Conservation (phyloP, 1,139 yeast genomes). For the Torulaspora globosa region DNA sequence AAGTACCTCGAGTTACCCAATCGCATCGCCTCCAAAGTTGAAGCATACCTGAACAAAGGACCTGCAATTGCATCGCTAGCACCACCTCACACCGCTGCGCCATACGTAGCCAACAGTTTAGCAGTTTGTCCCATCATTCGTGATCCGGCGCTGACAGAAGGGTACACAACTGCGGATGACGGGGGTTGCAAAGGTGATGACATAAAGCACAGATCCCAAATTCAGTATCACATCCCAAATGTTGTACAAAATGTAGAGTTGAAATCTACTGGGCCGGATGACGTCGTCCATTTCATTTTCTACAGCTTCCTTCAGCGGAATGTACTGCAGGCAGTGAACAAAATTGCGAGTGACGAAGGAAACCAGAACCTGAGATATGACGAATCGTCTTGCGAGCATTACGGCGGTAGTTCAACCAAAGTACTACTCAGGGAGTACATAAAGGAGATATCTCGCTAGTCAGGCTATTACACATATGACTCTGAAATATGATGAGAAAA, state of each 20-base stretch:
- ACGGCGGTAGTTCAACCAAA: constrained; percentile 53
- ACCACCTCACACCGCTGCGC: constrained; percentile 18
- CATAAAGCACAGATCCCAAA: constrained; percentile 65
- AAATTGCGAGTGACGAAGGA: constrained; percentile 26
- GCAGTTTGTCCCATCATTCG: constrained; percentile 32
- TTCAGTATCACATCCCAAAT: constrained; percentile 63
- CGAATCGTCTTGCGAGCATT: constrained; percentile 37
- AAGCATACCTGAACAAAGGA: constrained; percentile 32
- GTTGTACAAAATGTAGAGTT: constrained; percentile 52
- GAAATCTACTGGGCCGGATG: constrained; percentile 27
- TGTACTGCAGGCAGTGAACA: constrained; percentile 53
- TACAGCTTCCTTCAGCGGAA: constrained; percentile 70
- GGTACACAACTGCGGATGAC: constrained; percentile 81
- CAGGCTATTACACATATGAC: neutral
- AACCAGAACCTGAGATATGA: constrained; percentile 22
- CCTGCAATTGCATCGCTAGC: constrained; percentile 22
- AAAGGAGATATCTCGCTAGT: constrained; percentile 7
- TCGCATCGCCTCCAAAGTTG: constrained; percentile 32
- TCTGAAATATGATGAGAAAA: constrained; percentile 10
- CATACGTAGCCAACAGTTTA: neutral
- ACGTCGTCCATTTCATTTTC: constrained; percentile 63
- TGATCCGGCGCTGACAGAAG: constrained; percentile 39
- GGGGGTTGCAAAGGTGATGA: constrained; percentile 86
- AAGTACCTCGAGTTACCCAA: constrained; percentile 35
- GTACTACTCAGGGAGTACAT: constrained; percentile 45